Evolutionary conservation across 306 rosid genomes (phyloP).

Genomic region (Rosa multiflora): DNA sequence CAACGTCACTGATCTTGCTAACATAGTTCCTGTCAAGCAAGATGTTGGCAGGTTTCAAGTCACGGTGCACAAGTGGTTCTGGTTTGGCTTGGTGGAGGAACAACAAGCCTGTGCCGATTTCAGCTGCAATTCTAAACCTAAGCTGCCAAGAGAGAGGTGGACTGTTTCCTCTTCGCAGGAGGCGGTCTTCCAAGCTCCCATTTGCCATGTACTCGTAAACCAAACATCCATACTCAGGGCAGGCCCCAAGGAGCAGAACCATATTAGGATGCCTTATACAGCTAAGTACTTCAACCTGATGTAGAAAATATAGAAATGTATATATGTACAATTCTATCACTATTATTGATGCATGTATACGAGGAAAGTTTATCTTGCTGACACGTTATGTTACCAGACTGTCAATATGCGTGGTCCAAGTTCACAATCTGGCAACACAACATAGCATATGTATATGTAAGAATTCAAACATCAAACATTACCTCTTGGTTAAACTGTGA

Average conservation of each 20-base stretch:
- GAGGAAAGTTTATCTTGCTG: not conserved
- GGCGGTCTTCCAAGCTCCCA: slow-evolving; percentile 88
- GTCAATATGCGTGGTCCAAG: not conserved
- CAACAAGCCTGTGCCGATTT: slow-evolving; percentile 77
- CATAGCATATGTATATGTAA: not conserved
- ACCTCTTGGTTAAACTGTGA: slow-evolving; percentile 92
- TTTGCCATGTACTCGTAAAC: slow-evolving; percentile 89
- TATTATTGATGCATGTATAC: not conserved
- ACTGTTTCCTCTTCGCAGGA: slow-evolving; percentile 52
- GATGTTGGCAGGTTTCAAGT: slow-evolving; percentile 92
- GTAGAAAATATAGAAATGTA: not conserved
- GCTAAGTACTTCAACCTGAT: slow-evolving; percentile 86
- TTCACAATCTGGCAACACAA: not conserved
- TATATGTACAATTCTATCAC: not conserved
- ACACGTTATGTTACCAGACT: not conserved
- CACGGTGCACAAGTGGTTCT: slow-evolving; percentile 94
- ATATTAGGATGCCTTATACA: slow-evolving; percentile 95
- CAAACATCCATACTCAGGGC: slow-evolving; percentile 93
- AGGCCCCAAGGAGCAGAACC: slow-evolving; percentile 97
- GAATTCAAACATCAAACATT: slow-evolving; percentile 16
- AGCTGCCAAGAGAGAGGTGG: slow-evolving; percentile 78
- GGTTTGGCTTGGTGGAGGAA: slow-evolving; percentile 97
- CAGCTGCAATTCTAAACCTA: slow-evolving; percentile 81
- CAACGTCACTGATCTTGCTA: slow-evolving; percentile 88
- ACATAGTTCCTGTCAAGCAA: slow-evolving; percentile 73